Conservation (phyloP, 1,284 basidiomycete species). For the Pascua sp. region DNA sequence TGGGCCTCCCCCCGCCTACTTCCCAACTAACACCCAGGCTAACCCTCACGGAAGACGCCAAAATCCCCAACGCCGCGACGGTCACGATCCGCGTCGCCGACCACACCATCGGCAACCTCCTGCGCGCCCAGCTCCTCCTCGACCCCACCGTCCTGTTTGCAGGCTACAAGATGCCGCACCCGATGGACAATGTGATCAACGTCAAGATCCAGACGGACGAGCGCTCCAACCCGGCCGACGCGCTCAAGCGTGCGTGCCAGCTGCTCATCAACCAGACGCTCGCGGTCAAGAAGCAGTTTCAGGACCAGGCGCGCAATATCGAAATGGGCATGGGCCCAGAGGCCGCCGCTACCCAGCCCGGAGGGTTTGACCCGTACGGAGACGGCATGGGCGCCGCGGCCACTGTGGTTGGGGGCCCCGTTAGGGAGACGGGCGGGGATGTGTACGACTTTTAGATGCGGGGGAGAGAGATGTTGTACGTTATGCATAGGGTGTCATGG, state of each 20-base stretch:
- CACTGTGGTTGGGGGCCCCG: constrained; percentile 14
- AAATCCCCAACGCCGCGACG: constrained; percentile 94
- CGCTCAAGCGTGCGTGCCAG: constrained; percentile 78
- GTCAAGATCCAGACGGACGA: constrained; percentile 97
- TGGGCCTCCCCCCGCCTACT: too few relatives aligned
- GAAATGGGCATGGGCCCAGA: constrained; percentile 49
- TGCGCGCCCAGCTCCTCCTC: constrained; percentile 81
- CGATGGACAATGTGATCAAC: constrained; percentile 86
- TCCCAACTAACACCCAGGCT: too few relatives aligned
- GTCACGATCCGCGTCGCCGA: constrained; percentile 94
- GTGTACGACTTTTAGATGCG: constrained; percentile 42
- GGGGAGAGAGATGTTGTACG: neutral
- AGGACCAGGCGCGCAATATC: constrained; percentile 52
- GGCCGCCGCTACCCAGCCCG: constrained; percentile 19
- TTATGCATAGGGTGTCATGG: too few relatives aligned
- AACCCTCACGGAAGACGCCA: constrained; percentile 89
- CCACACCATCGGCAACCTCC: constrained; percentile 94
- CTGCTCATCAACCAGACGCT: constrained; percentile 74
- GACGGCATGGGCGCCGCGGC: constrained; percentile 32
- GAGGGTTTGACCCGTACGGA: constrained; percentile 43
- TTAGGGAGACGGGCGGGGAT: constrained; percentile 24
- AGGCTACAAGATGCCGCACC: constrained; percentile 96
- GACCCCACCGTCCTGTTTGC: constrained; percentile 87
- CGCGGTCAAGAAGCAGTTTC: constrained; percentile 51
- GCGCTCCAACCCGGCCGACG: constrained; percentile 71